Evolutionary conservation across 352 stramenopile species (phyloP), one percentile per base, ranked within the genome.

Genomic region (Globisporangium apiculatum): DNA sequence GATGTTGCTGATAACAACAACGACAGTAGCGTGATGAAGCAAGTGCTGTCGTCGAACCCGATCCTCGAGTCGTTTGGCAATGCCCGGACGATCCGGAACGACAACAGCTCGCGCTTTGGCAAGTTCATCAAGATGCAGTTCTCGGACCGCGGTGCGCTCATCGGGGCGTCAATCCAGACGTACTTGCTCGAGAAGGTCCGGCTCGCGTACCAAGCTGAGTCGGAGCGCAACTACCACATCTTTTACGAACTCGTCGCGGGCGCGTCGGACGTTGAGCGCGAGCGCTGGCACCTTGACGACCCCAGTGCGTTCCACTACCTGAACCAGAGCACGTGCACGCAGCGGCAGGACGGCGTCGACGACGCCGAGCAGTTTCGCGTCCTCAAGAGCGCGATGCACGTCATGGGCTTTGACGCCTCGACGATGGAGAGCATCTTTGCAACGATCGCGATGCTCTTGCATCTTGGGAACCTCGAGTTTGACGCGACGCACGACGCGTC

Each of bases 21-120:
- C 57, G 84, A 94, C 64, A 79, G 72, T 18, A 77, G 73, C 54
- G 86, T 95, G 40, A 96, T 95, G 79, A 79, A 87, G 60, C 82
- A 97, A 55, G 93, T 99, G 48, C 76, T 99, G 41, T 97, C 91
- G 50, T 98, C 94, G 6, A 99, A 99, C 73, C 97, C 97, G 47
- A 96, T 99, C 55, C 78, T 99, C n/a, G 97, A 99, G 72, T 93
- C 94, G 3, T 99, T 99, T 72, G 97, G 97, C 61, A 99, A 99
- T 67, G 95, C 96, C 43, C 86, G 95, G 40, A 99, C 96, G 14
- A 89, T 98, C 48, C 83, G 96, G 10, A 99, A 99, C 73, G 91
- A 98, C 74, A 99, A 99, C 71, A 98, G 87, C 43, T 90, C 67
- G 62, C 86, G 96, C 9, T 99, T 99, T 65, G 96, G 96, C 53